Evolutionary conservation across 495 filamentous ascomycete genomes (phyloP).

Genomic region (Penicillium canescens): DNA sequence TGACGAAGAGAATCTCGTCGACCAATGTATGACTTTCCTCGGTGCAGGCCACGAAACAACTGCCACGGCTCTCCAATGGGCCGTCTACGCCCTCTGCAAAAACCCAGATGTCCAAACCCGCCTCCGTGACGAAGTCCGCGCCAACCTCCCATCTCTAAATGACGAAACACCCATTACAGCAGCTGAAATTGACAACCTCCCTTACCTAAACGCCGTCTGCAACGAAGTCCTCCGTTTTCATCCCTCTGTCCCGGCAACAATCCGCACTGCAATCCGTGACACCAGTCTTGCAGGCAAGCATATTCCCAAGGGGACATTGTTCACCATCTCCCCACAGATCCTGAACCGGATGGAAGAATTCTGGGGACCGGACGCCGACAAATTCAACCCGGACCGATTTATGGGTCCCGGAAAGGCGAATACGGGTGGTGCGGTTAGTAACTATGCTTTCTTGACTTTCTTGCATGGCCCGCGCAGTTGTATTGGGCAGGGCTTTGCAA

Average conservation of each 20-base stretch:
- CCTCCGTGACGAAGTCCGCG: slow-evolving; percentile 61
- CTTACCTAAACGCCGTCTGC: slow-evolving; percentile 62
- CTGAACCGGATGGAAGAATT: slow-evolving; percentile 73
- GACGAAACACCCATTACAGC: slow-evolving; percentile 46
- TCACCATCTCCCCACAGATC: slow-evolving; percentile 52
- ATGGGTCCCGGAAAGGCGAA: slow-evolving; percentile 49
- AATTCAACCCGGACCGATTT: slow-evolving; percentile 84
- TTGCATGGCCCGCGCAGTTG: slow-evolving; percentile 79
- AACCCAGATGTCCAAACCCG: slow-evolving; percentile 56
- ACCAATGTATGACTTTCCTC: slow-evolving; percentile 96
- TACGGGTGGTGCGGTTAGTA: slow-evolving; percentile 58
- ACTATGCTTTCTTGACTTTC: slow-evolving; percentile 80
- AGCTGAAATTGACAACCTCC: slow-evolving; percentile 53
- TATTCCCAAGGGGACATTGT: slow-evolving; percentile 55
- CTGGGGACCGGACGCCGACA: slow-evolving; percentile 80
- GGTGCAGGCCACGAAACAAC: slow-evolving; percentile 88
- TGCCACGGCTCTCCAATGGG: slow-evolving; percentile 60
- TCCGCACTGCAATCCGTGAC: slow-evolving; percentile 62
- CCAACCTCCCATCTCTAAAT: slow-evolving; percentile 57
- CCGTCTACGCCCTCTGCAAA: slow-evolving; percentile 57
- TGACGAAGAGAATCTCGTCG: slow-evolving; percentile 75
- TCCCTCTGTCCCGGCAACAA: slow-evolving; percentile 59
- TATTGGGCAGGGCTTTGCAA: slow-evolving; percentile 80
- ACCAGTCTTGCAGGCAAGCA: slow-evolving; percentile 59
- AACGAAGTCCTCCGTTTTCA: slow-evolving; percentile 61